phyloP scores from a whole-genome alignment of 2,329 filamentous ascomycete genomes.

The Venturia nashicola region DNA sequence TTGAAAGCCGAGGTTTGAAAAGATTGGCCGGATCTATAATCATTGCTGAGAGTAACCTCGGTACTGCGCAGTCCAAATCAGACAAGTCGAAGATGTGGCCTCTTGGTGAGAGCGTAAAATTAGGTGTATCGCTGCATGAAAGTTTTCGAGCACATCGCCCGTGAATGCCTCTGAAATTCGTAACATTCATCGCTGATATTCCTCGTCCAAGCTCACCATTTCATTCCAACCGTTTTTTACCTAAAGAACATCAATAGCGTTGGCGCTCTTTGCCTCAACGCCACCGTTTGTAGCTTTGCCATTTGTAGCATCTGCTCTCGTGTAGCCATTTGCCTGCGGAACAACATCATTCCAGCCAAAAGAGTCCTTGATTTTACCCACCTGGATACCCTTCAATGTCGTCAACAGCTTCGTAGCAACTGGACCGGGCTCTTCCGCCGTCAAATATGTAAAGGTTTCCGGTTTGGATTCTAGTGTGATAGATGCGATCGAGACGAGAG shows the following conservation, averaged over 20 bases:
- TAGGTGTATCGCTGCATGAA: too few species aligned
- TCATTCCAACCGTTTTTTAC: background rate
- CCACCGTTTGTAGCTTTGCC: background rate
- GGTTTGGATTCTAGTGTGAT: conserved; percentile 58
- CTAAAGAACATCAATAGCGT: background rate
- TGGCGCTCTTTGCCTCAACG: background rate
- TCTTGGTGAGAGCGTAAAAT: too few species aligned
- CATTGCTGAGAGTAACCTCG: background rate
- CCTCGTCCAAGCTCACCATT: background rate
- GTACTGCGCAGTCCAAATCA: too few species aligned
- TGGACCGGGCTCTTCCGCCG: conserved; percentile 55
- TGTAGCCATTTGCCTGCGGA: conserved; percentile 24
- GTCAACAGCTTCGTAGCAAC: conserved; percentile 60
- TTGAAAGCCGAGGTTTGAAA: background rate
- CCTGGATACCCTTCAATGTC: conserved; percentile 75
- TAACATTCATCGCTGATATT: background rate
- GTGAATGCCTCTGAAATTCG: background rate
- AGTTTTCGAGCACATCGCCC: too few species aligned
- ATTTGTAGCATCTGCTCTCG: background rate
- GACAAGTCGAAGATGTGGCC: too few species aligned
- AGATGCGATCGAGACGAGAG: conserved; percentile 80
- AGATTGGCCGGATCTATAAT: background rate
- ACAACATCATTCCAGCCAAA: conserved; percentile 57
- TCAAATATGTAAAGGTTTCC: conserved; percentile 44
- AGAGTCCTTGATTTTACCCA: conserved; percentile 62